Base-by-base conservation (phyloP, 2,329 filamentous ascomycete species). In the Hortaea werneckii region DNA sequence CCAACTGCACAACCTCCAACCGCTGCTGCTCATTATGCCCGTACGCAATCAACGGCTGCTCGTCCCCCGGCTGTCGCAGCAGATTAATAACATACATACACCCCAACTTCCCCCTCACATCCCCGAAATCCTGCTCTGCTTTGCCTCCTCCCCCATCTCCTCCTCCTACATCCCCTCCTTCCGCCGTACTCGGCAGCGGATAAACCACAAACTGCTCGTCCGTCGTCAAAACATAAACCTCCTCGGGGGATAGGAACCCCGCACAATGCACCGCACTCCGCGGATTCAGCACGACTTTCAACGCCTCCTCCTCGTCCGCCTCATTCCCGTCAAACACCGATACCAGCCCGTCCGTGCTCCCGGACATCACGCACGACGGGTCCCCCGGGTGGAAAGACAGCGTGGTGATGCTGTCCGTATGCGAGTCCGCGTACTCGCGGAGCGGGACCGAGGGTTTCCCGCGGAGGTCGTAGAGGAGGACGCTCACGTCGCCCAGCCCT, bases 141-240 rank as follows among this genome's bases (percentile, higher is more conserved):
- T 20, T 20, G n/a, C n/a, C n/a, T 20, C 20, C 20, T 20, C 20
- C 20, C 20, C 20, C 20, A 2, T 4, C 20, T 20, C 4, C 20
- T 4, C 20, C 20, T 20, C 2, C 20, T 20, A 2, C 20, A 20
- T 20, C 20, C 4, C 20, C 20, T 4, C 20, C 20, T 20, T 4
- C 20, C 20, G 4, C 20, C 20, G 20, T 4, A 20, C 20, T 20
- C 20, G 20, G 20, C 45, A 85, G 68, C 50, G 82, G 77, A 61
- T 88, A 87, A 47, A 88, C 74, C 12, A 83, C 81, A 51, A 88
- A 77, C 48, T 79, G 80, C 68, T 92, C 86, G 60, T 90, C 86
- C 48, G 87, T 84, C 1, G 83, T 86, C 7, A 89, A 67, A 4
- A 83, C 83, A 52, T 80, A 87, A 29, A 88, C 76, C 57, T 83